phyloP scores from a whole-genome alignment of 192 early-diverging fungal species.

The Coemansia umbellata region DNA sequence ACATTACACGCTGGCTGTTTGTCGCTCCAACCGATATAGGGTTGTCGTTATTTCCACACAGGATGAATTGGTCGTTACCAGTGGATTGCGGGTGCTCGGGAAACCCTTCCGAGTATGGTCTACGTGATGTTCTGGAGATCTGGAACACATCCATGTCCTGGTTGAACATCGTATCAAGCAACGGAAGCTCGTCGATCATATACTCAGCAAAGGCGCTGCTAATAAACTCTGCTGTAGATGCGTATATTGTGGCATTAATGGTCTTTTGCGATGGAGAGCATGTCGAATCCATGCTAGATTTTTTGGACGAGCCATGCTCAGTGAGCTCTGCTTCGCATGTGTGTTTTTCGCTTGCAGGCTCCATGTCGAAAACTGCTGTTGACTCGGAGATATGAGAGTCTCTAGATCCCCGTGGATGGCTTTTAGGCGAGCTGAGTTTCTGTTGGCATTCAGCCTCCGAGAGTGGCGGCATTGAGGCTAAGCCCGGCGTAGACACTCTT shows the following conservation, averaged over 20 bases:
- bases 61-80: not conserved
- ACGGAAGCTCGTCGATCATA: conserved; percentile 3
- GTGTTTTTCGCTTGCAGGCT: not conserved
- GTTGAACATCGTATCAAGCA: not conserved
- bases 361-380: conserved; percentile 8
- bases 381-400: conserved; percentile 10
- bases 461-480: too few relatives aligned
- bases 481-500: not conserved
- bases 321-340: not conserved
- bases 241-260: conserved; percentile 2
- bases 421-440: too few relatives aligned
- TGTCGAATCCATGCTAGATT: conserved; percentile 8
- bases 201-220: not conserved
- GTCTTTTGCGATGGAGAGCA: conserved; percentile 32
- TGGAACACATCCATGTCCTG: conserved; percentile 13
- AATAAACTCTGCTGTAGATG: not conserved
- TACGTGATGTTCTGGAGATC: conserved; percentile 2
- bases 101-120: conserved; percentile 31
- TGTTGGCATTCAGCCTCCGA: too few relatives aligned
- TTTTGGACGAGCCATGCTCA: not conserved
- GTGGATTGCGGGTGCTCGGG: conserved; percentile 6
- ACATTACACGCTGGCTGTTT: conserved; percentile 32
- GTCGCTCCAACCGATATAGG: not conserved
- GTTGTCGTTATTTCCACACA: not conserved
- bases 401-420: not conserved